These are phyloP conservation scores for Pseudevernia furfuracea DNA, from an alignment of 495 filamentous ascomycete genomes.

Conservation along the genomic window DNA sequence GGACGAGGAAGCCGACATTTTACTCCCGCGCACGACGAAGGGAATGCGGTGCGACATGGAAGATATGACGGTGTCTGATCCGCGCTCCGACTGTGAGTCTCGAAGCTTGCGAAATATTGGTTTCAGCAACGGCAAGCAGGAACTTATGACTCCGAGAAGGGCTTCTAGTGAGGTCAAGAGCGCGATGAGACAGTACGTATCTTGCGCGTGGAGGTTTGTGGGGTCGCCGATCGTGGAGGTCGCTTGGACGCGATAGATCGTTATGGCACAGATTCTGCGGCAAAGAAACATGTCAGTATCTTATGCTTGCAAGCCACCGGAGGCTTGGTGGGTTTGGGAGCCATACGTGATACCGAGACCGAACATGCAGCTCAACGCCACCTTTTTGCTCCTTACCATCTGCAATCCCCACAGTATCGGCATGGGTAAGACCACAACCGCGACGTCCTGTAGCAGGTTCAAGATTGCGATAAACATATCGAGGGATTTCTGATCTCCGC, in stretches of 20 bases:
- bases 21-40: background rate
- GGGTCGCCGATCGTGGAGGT: background rate
- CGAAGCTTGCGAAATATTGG: background rate
- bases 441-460: background rate
- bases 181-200: background rate
- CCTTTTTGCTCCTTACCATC: background rate
- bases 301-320: background rate
- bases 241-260: background rate
- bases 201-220: background rate
- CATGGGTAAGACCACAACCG: background rate
- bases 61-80: background rate
- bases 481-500: background rate
- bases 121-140: background rate
- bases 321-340: background rate
- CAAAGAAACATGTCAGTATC: background rate
- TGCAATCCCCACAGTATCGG: background rate
- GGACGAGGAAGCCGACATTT: background rate
- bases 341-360: background rate
- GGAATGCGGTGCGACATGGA: background rate
- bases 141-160: background rate
- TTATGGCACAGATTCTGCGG: background rate
- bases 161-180: constrained; percentile 1
- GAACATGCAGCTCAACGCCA: background rate
- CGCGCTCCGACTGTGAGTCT: background rate
- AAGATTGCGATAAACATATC: background rate